These are phyloP conservation scores for Euphorbia schlechtendalii DNA, from an alignment of 441 rosid species.

Conservation along the genomic window DNA sequence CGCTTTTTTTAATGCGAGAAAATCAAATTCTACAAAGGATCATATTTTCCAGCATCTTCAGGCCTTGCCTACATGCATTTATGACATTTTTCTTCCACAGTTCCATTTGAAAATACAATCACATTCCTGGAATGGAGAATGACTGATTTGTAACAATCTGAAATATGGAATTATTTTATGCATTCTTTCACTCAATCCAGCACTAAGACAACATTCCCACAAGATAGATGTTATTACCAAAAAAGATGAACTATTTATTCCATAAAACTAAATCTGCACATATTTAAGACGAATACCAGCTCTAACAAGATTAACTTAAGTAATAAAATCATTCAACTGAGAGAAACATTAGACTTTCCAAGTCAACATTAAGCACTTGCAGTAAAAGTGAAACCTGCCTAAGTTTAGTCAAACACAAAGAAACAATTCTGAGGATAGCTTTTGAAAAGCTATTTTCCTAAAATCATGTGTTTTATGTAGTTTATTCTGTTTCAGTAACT, in stretches of 20 bases:
- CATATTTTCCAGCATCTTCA: not conserved
- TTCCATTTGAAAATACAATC: too few species aligned
- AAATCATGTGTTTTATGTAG: not conserved
- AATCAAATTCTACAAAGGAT: not conserved
- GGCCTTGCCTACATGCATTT: not conserved
- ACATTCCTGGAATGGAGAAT: too few species aligned
- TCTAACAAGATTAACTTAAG: not conserved
- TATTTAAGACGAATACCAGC: not conserved
- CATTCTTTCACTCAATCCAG: not conserved
- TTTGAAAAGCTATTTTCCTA: not conserved
- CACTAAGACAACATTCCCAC: not conserved
- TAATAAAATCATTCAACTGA: not conserved
- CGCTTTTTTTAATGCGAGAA: not conserved
- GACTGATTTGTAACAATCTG: not conserved
- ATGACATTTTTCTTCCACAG: too few species aligned
- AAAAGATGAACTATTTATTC: not conserved
- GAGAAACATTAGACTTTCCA: not conserved
- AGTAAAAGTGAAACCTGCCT: not conserved
- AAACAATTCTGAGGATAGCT: not conserved
- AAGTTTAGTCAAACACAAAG: not conserved
- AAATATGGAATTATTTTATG: not conserved
- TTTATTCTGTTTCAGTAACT: not conserved
- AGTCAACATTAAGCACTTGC: not conserved
- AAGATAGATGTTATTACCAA: not conserved
- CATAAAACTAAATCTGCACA: not conserved